Conservation (phyloP, 2,329 filamentous ascomycete species). For the Leptographium flavum region DNA sequence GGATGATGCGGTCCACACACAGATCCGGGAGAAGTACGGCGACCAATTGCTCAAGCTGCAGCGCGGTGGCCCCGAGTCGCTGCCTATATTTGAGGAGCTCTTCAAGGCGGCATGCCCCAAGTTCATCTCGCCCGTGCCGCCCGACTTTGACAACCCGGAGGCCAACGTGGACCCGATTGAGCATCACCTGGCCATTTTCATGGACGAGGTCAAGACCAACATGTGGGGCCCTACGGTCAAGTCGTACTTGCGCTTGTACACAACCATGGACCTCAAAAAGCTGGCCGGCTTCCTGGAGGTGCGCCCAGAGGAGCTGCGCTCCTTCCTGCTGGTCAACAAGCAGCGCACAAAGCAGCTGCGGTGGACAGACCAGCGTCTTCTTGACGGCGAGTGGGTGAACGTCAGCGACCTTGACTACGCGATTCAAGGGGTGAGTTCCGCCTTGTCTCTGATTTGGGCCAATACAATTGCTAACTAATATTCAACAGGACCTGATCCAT, state of each 20-base stretch:
- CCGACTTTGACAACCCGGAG: constrained; percentile 94
- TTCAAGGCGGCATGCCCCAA: constrained; percentile 97
- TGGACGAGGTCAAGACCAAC: constrained; percentile 99
- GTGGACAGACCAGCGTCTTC: constrained; percentile 77
- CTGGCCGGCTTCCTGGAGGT: constrained; percentile 94
- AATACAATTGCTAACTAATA: neutral
- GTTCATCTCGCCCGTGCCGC: constrained; percentile 95
- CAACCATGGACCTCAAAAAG: constrained; percentile 98
- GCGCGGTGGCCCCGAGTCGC: constrained; percentile 84
- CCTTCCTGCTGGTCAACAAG: constrained; percentile 94
- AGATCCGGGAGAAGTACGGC: constrained; percentile 96
- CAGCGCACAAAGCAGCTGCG: constrained; percentile 93
- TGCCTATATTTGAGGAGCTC: constrained; percentile 95
- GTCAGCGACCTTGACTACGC: constrained; percentile 95
- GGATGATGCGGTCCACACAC: constrained; percentile 97
- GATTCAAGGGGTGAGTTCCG: constrained; percentile 65
- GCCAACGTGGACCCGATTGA: constrained; percentile 94
- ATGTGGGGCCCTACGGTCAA: constrained; percentile 96
- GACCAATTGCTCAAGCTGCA: constrained; percentile 96
- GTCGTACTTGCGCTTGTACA: constrained; percentile 97
- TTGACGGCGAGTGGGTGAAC: constrained; percentile 87
- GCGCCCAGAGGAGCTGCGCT: constrained; percentile 86
- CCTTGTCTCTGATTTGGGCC: neutral
- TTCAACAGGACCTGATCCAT: constrained; percentile 75
- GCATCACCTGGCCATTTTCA: constrained; percentile 95